Base-by-base conservation (phyloP, 257 asterid genomes). In the Coffea canephora region DNA sequence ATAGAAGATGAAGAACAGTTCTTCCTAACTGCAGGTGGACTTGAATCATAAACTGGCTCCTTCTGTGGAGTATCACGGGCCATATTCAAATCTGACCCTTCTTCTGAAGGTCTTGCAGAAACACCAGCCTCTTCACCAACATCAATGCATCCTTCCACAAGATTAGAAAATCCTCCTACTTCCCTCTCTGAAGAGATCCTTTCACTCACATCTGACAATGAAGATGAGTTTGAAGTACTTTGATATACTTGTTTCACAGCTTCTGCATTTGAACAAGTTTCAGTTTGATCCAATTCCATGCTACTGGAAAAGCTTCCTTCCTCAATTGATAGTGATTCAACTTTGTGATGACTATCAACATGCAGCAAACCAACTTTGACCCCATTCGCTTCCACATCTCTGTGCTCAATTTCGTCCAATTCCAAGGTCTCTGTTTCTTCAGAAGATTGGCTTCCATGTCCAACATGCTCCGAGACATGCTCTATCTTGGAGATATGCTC, bases 401-500 rank as follows among this genome's bases (percentile, higher is more conserved):
- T 81, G 57, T 84, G 85, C 77, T 83, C 89, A 48, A 69, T 72
- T 77, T 81, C 84, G 79, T 73, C 87, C 36, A 84, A 27, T 74
- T 82, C 88, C 49, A 71, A 49, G 71, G 86, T 82, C 62, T 85
- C 89, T 50, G 84, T 90, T 70, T 85, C 93, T 74, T 87, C 91
- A 2, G 92, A 93, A 68, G 92, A 87, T 81, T 87, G 85, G 85
- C 93, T 91, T 80, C 91, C 96, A 86, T 89, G 95, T 64, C 91
- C 93, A 78, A 88, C 89, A 77, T 83, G 88, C 83, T 88, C 91
- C 14, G 89, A 50, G 80, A 82, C 89, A 71, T 83, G 84, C 75
- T 85, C 93, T 79, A 85, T 79, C 59, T 78, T 82, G 62, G 86
- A 75, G 71, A 83, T 82, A 45, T 59, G 77, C 78, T 81, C 84